phyloP scores from a whole-genome alignment of 129 eudicot species.

The Flaveria ramosissima region DNA sequence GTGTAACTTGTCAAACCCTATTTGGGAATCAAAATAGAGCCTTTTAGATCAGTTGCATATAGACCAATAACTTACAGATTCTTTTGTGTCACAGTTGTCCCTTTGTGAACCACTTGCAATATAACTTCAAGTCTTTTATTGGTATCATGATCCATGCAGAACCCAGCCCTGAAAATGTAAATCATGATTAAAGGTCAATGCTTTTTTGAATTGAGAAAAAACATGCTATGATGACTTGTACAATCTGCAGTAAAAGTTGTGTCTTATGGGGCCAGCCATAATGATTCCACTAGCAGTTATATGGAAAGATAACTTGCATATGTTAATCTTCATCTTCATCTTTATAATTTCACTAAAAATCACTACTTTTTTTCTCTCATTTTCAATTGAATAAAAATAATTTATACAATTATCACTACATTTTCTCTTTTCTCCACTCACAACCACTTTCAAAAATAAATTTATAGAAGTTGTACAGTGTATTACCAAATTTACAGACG shows the following conservation, averaged over 20 bases:
- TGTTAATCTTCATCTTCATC: background rate
- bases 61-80: constrained; percentile 30
- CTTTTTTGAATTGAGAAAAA: background rate
- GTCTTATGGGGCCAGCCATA: constrained; percentile 5
- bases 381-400: too few relatives aligned
- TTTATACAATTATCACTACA: too few relatives aligned
- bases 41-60: constrained; percentile 25
- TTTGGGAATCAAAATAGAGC: constrained; percentile 29
- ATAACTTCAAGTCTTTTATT: constrained; percentile 15
- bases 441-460: too few relatives aligned
- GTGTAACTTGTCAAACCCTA: constrained; percentile 38
- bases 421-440: too few relatives aligned
- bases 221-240: constrained; percentile 9
- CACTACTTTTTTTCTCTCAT: too few relatives aligned
- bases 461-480: too few relatives aligned
- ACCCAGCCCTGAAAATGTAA: constrained; percentile 31
- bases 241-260: constrained; percentile 17
- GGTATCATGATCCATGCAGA: constrained; percentile 12
- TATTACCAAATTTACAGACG: too few relatives aligned
- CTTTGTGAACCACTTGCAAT: constrained; percentile 31
- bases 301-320: constrained; percentile 26
- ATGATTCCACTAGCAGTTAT: background rate
- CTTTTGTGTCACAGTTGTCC: constrained; percentile 27
- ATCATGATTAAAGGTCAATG: constrained; percentile 26
- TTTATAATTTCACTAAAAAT: too few relatives aligned